phyloP scores from a whole-genome alignment of 169 alveolate genomes.

The Eimeria tenella region DNA sequence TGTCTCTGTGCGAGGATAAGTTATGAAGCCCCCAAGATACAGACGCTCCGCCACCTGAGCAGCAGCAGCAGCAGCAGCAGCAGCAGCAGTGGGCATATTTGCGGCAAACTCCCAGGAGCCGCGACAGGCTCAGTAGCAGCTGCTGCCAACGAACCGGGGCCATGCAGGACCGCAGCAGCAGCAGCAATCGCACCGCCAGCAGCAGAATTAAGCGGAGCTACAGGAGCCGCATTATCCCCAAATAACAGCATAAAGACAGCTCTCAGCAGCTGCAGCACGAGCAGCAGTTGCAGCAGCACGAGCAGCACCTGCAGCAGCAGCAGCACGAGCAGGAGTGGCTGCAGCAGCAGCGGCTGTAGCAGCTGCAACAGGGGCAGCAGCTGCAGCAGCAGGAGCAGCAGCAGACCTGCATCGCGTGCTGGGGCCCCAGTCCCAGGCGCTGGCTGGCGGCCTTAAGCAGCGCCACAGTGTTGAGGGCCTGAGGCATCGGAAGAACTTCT shows the following conservation, averaged over 20 bases:
- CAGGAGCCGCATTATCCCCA: no score
- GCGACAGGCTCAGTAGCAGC: neutral
- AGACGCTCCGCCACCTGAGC: slow-evolving; percentile 94
- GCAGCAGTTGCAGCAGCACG: neutral
- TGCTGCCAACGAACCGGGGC: no score
- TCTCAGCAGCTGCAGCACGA: neutral
- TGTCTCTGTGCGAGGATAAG: slow-evolving; percentile 98
- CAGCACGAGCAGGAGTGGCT: neutral
- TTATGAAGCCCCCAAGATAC: slow-evolving; percentile 94
- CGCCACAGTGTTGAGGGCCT: slow-evolving; percentile 93
- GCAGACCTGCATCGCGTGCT: slow-evolving; percentile 91
- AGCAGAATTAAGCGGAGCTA: no score
- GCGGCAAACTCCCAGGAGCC: no score
- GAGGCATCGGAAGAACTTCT: slow-evolving; percentile 85
- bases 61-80: neutral
- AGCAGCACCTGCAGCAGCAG: neutral
- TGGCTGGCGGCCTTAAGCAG: slow-evolving; percentile 92
- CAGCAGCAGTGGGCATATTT: neutral
- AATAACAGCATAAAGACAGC: no score
- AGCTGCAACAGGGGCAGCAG: neutral
- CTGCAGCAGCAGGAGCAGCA: no score
- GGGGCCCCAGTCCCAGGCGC: slow-evolving; percentile 94
- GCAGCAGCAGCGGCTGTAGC: neutral
- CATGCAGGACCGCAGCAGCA: no score
- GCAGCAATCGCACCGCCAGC: no score